Evolutionary conservation across 345 rosid species (phyloP).

Genomic region (Salix purpurea): DNA sequence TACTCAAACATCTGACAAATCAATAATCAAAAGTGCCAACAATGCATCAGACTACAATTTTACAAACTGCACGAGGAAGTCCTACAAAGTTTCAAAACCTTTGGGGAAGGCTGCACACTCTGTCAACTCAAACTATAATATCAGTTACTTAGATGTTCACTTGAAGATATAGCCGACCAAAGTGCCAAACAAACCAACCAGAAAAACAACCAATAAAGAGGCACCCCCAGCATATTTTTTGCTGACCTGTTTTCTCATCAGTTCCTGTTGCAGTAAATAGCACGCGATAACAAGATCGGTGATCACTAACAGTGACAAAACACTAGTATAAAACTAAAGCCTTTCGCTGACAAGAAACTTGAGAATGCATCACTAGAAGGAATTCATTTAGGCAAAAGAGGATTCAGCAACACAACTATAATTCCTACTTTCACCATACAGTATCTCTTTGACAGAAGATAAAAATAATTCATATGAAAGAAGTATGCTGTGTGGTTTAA

Average conservation of each 20-base stretch:
- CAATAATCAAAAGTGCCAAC: neutral
- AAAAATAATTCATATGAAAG: neutral
- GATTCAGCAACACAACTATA: neutral
- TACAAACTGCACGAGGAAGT: neutral
- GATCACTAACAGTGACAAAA: neutral
- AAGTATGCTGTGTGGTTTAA: neutral
- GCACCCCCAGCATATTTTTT: slow-evolving; percentile 40
- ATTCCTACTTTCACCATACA: neutral
- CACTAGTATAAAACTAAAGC: neutral
- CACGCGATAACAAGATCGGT: neutral
- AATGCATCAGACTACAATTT: neutral
- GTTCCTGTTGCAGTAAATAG: slow-evolving; percentile 40
- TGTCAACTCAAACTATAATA: neutral
- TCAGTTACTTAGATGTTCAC: slow-evolving; percentile 15
- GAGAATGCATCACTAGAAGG: neutral
- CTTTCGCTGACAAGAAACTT: neutral
- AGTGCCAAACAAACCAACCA: slow-evolving; percentile 57
- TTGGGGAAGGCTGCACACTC: neutral
- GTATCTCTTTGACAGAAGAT: neutral
- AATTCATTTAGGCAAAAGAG: neutral
- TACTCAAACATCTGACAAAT: neutral
- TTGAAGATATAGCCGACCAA: slow-evolving; percentile 53
- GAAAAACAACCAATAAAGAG: slow-evolving; percentile 42
- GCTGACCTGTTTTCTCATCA: slow-evolving; percentile 48
- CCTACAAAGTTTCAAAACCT: neutral